Evolutionary conservation across 1,284 basidiomycete genomes (phyloP).

Genomic region (Microbotryum scabiosae): DNA sequence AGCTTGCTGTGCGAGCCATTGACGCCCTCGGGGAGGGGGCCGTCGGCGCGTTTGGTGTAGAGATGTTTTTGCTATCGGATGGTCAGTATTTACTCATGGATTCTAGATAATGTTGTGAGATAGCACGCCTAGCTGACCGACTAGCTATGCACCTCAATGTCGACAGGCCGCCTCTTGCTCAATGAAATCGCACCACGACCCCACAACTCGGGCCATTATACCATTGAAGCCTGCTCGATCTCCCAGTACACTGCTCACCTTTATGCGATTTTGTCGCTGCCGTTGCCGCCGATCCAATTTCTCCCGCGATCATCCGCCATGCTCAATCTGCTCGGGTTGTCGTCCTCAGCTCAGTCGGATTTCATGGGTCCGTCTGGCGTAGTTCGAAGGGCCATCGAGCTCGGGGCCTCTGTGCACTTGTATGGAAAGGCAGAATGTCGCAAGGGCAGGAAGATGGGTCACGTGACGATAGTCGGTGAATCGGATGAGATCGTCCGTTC

Average conservation of each 20-base stretch:
- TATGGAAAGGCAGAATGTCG: conserved; percentile 89
- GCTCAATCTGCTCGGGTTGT: conserved; percentile 87
- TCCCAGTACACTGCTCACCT: conserved; percentile 98
- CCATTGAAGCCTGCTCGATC: conserved; percentile 94
- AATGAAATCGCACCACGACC: conserved; percentile 99
- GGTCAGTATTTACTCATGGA: conserved; percentile 49
- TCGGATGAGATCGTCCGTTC: conserved; percentile 67
- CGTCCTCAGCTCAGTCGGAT: conserved; percentile 35
- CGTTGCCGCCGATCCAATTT: conserved; percentile 79
- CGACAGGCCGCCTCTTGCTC: conserved; percentile 63
- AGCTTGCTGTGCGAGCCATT: conserved; percentile 75
- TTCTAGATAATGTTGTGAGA: neutral
- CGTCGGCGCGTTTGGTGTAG: conserved; percentile 85
- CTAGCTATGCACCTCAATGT: neutral
- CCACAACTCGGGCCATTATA: conserved; percentile 98
- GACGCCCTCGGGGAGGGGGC: conserved; percentile 68
- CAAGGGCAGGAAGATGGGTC: conserved; percentile 94
- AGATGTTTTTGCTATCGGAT: conserved; percentile 88
- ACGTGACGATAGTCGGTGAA: conserved; percentile 80
- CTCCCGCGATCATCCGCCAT: conserved; percentile 83
- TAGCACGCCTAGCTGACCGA: conserved; percentile 9
- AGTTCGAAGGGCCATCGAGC: conserved; percentile 48
- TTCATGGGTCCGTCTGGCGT: conserved; percentile 24
- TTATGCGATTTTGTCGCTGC: conserved; percentile 84
- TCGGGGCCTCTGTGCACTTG: conserved; percentile 76